These are phyloP conservation scores for Calonectria crousiana DNA, from an alignment of 2,329 filamentous ascomycete genomes.

Conservation along the genomic window DNA sequence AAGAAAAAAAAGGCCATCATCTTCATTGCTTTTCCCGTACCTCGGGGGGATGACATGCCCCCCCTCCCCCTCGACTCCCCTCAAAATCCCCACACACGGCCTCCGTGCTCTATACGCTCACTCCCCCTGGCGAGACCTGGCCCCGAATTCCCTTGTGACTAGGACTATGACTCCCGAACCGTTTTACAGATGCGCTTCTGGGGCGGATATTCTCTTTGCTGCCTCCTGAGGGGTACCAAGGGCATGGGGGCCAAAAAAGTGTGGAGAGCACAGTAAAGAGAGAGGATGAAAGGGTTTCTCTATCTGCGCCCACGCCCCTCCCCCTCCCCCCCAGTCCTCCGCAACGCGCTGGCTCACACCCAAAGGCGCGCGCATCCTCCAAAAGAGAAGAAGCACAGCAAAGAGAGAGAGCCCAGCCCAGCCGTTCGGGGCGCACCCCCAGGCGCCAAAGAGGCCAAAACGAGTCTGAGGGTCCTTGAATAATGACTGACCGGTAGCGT, in stretches of 20 bases:
- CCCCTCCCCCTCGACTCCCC: neutral
- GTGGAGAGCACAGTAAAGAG: neutral
- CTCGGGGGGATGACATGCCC: slow-evolving; percentile 22
- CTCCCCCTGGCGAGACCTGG: neutral
- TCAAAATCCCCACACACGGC: slow-evolving; percentile 7
- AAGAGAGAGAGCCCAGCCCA: neutral
- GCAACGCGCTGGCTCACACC: neutral
- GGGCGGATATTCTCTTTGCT: neutral
- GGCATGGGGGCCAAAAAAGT: neutral
- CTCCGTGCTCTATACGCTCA: neutral
- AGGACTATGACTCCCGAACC: slow-evolving; percentile 21
- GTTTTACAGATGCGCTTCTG: neutral
- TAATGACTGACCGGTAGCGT: slow-evolving; percentile 4
- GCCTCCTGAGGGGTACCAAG: neutral
- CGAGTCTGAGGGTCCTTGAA: neutral
- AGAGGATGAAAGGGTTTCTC: neutral
- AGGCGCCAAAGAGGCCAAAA: slow-evolving; percentile 4
- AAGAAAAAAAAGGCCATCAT: neutral
- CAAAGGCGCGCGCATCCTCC: neutral
- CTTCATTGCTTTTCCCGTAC: neutral
- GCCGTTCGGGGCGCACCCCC: slow-evolving; percentile 3
- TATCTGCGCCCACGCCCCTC: neutral
- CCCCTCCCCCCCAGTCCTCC: neutral
- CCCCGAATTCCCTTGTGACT: slow-evolving; percentile 17
- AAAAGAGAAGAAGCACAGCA: neutral